Base-by-base conservation (phyloP, 2,329 filamentous ascomycete genomes). In the Penicillium sp. region DNA sequence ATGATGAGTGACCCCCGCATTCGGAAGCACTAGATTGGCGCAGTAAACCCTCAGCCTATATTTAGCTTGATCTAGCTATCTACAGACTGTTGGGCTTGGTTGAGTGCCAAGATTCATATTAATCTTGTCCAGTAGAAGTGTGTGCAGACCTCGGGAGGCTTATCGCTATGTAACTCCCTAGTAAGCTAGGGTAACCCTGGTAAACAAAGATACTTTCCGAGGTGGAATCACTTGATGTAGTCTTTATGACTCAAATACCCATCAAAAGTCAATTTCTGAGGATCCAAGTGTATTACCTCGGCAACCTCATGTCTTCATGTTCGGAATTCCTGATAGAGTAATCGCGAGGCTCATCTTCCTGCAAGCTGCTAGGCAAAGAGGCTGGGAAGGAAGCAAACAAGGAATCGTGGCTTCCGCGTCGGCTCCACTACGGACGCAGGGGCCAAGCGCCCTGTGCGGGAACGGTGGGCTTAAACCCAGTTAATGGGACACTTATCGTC, bases 341-440 rank as follows among this genome's bases (percentile, higher is more conserved):
- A 44, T 9, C 19, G 31, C 3, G n/a, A 50, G 29, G 43, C 10
- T 21, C 24, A 53, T 47, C 48, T n/a, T 22, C 31, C 44, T 48
- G 52, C 52, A 54, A 24, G 51, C 21, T 46, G 37, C 16, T 43
- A 39, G 29, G 24, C 22, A 9, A 19, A 46, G 29, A 41, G 19
- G n/a, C 14, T 37, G 26, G 48, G 39, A 48, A 52, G 37, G 21
- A 37, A 39, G 46, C 39, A 33, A 51, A 51, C 29, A 31, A 48
- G 52, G 44, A 48, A 39, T 41, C 21, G 50, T 19, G 26, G 50
- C 19, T 11, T n/a, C 33, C n/a, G n/a, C 5, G 14, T 6, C 13
- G 31, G 48, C 53, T 49, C 57, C 48, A 53, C 47, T 41, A 33
- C 45, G 21, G 50, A 56, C 51, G 60, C 57, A 63, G 58, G 62